Percentiles rank a stretch among this genome's conserved stretches.
Conservation (phyloP, 2,329 filamentous ascomycete genomes). For the Sordariomycetes sp. region DNA sequence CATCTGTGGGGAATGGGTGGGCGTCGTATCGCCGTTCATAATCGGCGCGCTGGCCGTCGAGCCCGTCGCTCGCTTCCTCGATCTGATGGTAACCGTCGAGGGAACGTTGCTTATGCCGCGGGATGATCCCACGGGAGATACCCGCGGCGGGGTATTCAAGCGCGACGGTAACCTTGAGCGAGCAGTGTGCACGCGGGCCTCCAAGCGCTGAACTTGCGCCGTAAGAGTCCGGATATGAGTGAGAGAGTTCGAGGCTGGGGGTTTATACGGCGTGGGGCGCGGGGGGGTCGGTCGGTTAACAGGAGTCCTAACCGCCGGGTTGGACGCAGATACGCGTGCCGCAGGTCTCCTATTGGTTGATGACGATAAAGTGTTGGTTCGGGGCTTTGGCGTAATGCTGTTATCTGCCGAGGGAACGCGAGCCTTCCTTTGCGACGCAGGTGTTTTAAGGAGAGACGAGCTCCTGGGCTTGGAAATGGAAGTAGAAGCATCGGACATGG, state of each 20-base stretch:
- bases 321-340: slow-evolving; percentile 23
- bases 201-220: slow-evolving; percentile 92
- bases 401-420: slow-evolving; percentile 41
- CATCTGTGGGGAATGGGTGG: slow-evolving; percentile 19
- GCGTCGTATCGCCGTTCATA: slow-evolving; percentile 36
- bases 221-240: slow-evolving; percentile 89
- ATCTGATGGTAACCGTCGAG: slow-evolving; percentile 50
- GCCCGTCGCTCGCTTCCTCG: slow-evolving; percentile 53
- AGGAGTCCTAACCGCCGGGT: slow-evolving; percentile 34
- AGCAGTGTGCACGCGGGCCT: slow-evolving; percentile 82
- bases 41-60: slow-evolving; percentile 34
- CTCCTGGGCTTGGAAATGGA: slow-evolving; percentile 39
- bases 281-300: slow-evolving; percentile 38
- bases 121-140: slow-evolving; percentile 52
- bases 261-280: slow-evolving; percentile 32
- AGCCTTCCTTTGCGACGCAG: slow-evolving; percentile 27
- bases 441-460: slow-evolving; percentile 21
- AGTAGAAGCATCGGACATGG: slow-evolving; percentile 74
- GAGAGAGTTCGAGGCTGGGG: slow-evolving; percentile 56
- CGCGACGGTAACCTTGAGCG: slow-evolving; percentile 85
- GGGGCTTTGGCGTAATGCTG: slow-evolving; percentile 43
- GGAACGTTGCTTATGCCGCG: slow-evolving; percentile 29
- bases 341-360: slow-evolving; percentile 25
- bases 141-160: slow-evolving; percentile 60
- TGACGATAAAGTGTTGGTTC: slow-evolving; percentile 25